Conservation (phyloP, 1,284 basidiomycete species). For the Ganoderma multipileum region DNA sequence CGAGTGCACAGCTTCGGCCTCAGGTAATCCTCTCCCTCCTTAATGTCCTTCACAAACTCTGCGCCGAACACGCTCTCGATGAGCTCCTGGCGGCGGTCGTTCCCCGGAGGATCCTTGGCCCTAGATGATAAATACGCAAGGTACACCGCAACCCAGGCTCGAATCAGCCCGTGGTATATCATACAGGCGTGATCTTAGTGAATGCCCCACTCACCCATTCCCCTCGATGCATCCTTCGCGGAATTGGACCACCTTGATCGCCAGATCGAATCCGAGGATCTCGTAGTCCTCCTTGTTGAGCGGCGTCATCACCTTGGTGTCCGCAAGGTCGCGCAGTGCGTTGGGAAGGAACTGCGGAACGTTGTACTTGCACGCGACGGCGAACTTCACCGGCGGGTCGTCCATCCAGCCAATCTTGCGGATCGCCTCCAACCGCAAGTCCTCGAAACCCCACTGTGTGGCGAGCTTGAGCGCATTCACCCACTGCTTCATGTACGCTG, state of each 20-base stretch:
- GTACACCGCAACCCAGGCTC: too few species aligned
- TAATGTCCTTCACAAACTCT: neutral
- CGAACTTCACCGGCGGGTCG: neutral
- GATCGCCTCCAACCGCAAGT: neutral
- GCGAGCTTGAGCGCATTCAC: neutral
- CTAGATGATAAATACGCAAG: too few species aligned
- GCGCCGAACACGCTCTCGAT: neutral
- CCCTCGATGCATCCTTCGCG: neutral
- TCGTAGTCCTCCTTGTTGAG: conserved; percentile 1
- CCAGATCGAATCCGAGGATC: neutral
- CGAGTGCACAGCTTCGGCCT: neutral
- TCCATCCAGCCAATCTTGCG: neutral
- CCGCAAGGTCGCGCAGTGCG: neutral
- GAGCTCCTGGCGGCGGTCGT: too few species aligned
- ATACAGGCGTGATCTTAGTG: too few species aligned
- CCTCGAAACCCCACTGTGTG: neutral
- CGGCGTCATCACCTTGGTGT: neutral
- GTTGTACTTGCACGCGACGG: neutral
- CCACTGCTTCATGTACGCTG: neutral
- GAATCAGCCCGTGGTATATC: too few species aligned
- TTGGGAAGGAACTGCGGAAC: neutral
- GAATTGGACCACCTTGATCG: neutral
- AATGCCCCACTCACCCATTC: neutral
- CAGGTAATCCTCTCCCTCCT: neutral
- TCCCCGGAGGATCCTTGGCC: too few species aligned